Evolutionary conservation across 192 early-diverging fungal genomes (phyloP).

Genomic region (Gryganskiella cystojenkinii): DNA sequence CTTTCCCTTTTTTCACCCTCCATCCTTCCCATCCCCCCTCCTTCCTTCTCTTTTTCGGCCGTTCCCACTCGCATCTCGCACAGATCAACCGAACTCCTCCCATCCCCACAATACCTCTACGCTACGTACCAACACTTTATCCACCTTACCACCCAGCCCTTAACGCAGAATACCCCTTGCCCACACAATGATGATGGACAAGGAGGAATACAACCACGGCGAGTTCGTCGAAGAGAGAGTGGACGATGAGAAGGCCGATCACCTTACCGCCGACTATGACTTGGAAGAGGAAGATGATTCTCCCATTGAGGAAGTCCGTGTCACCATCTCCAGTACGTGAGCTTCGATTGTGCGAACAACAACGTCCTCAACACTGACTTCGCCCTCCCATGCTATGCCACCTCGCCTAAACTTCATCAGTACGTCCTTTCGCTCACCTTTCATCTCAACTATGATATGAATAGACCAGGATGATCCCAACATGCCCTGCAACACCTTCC

Average conservation of each 20-base stretch:
- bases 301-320: conserved; percentile 60
- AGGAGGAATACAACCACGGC: conserved; percentile 30
- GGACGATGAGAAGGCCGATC: conserved; percentile 38
- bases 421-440: background rate
- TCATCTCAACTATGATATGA: background rate
- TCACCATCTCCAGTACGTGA: conserved; percentile 54
- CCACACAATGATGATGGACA: conserved; percentile 24
- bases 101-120: conserved; percentile 8
- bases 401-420: background rate
- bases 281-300: conserved; percentile 53
- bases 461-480: conserved; percentile 61
- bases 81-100: background rate
- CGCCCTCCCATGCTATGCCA: background rate
- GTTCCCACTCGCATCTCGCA: background rate
- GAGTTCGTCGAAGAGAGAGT: conserved; percentile 22
- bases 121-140: background rate
- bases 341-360: background rate
- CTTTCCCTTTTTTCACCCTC: background rate
- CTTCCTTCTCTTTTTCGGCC: background rate
- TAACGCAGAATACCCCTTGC: background rate
- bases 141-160: background rate
- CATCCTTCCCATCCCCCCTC: background rate
- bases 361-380: background rate
- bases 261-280: conserved; percentile 30
- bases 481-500: conserved; percentile 63